Base-by-base conservation (phyloP, 805 yeast species). In the Candida easanensis region DNA sequence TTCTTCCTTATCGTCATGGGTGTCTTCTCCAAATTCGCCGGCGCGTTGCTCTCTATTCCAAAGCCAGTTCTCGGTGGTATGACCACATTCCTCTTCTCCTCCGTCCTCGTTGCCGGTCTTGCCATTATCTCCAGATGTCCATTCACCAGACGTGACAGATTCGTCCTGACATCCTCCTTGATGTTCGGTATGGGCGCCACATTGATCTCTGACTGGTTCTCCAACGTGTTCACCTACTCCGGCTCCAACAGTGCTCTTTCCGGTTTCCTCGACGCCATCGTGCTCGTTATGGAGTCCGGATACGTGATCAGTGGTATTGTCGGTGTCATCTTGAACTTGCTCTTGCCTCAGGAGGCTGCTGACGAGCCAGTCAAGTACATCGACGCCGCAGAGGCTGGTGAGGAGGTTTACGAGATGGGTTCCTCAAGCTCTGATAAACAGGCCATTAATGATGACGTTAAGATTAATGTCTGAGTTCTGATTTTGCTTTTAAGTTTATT, bases 1-100 rank as follows among this genome's bases (percentile, higher is more conserved):
- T 77, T 87, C 70, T 87, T 85, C 71, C 68, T 89, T 51, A 58
- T 89, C 43, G 63, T 89, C 47, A 88, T 89, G 95, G 97, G 97
- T 32, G 66, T 89, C 33, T 85, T 89, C 61, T 74, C 95, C 46
- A 86, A 87, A 64, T 87, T 87, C 61, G 89, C 90, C 30, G 95
- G 93, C 38, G 89, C 96, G n/a, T 72, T 89, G 46, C 88, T 84
- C 22, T 74, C 95, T 27, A 87, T 86, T 57, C 95, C 95, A 33
- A 73, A 71, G 43, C 72, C 93, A 1, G 87, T 83, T 23, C 71
- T 89, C 44, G 97, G 96, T 50, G 96, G 96, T 51, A 87, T 88
- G 95, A 83, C 82, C n/a, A 74, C 89, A 3, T 84, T 84, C 64
- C 64, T 84, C 41, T 84, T 84, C 71, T 73, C 85, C 32, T 76